Evolutionary conservation across 2,329 filamentous ascomycete species (phyloP).

Genomic region (Basipetospora chlamydospora): DNA sequence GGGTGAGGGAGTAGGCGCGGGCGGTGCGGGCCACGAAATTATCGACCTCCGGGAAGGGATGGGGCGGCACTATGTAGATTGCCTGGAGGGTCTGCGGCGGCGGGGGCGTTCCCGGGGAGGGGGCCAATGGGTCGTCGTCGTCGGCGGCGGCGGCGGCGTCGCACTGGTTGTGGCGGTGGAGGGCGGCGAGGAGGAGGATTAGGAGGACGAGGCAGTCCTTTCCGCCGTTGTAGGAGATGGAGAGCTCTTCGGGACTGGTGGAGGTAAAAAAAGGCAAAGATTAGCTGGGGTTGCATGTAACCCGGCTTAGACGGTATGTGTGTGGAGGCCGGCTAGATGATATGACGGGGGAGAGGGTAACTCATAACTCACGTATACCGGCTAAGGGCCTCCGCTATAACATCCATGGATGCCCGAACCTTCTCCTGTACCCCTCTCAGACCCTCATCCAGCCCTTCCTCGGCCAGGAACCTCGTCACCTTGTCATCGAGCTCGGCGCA

Average conservation of each 20-base stretch:
- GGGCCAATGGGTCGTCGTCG: slow-evolving; percentile 17
- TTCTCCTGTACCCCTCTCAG: slow-evolving; percentile 57
- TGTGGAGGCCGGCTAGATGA: neutral
- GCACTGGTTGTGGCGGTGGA: slow-evolving; percentile 23
- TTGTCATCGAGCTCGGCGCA: slow-evolving; percentile 41
- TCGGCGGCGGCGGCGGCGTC: slow-evolving; percentile 33
- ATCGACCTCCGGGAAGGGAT: slow-evolving; percentile 79
- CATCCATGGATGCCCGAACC: slow-evolving; percentile 54
- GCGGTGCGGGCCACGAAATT: slow-evolving; percentile 61
- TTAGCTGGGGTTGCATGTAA: slow-evolving; percentile 1
- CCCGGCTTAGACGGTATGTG: neutral
- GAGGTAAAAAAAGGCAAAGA: neutral
- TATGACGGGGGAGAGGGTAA: slow-evolving; percentile 3
- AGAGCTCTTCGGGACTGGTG: slow-evolving; percentile 57
- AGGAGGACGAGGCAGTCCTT: slow-evolving; percentile 95
- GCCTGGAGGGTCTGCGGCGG: slow-evolving; percentile 45
- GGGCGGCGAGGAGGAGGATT: slow-evolving; percentile 63
- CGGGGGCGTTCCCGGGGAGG: slow-evolving; percentile 12
- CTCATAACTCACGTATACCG: slow-evolving; percentile 50
- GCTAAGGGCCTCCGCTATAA: slow-evolving; percentile 61
- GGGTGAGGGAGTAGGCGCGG: slow-evolving; percentile 55
- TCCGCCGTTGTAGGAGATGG: slow-evolving; percentile 91
- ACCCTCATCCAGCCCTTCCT: slow-evolving; percentile 38
- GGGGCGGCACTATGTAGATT: slow-evolving; percentile 75
- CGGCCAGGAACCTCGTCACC: slow-evolving; percentile 51